These are phyloP conservation scores for Sphaerosporella brunnea DNA, from an alignment of 495 filamentous ascomycete species.

Conservation along the genomic window DNA sequence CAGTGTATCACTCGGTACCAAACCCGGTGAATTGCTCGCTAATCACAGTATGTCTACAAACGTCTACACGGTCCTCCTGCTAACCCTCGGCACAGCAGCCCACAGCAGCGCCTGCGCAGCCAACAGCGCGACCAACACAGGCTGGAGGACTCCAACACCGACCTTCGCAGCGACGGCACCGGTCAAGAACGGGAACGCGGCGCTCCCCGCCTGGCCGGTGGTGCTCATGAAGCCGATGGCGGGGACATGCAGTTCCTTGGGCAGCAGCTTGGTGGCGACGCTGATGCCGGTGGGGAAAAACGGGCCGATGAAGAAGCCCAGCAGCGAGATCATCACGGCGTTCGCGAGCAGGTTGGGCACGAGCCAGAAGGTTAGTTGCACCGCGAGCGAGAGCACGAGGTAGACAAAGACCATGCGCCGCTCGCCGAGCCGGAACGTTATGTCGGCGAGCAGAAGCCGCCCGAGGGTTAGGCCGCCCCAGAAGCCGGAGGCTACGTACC, in stretches of 20 bases:
- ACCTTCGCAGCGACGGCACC: conserved; percentile 28
- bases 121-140: conserved; percentile 28
- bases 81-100: conserved; percentile 24
- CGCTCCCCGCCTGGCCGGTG: conserved; percentile 28
- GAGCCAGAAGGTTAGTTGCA: conserved; percentile 58
- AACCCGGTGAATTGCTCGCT: no score
- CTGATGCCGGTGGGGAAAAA: conserved; percentile 34
- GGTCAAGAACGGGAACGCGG: conserved; percentile 30
- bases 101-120: conserved; percentile 27
- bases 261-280: conserved; percentile 26
- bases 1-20: no score
- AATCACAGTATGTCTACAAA: no score
- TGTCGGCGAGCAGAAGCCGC: conserved; percentile 46
- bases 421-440: conserved; percentile 49
- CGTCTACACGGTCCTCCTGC: conserved; percentile 10
- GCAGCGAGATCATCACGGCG: conserved; percentile 49
- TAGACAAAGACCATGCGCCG: conserved; percentile 45
- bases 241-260: conserved; percentile 28
- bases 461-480: conserved; percentile 67
- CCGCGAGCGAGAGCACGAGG: conserved; percentile 39
- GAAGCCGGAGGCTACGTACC: conserved; percentile 69
- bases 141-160: conserved; percentile 29
- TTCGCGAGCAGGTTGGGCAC: conserved; percentile 55
- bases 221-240: conserved; percentile 28
- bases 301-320: conserved; percentile 63